Evolutionary conservation across 2,329 filamentous ascomycete genomes (phyloP), one percentile per base, ranked within the genome.

Genomic region (Fusarium guadeloupense): DNA sequence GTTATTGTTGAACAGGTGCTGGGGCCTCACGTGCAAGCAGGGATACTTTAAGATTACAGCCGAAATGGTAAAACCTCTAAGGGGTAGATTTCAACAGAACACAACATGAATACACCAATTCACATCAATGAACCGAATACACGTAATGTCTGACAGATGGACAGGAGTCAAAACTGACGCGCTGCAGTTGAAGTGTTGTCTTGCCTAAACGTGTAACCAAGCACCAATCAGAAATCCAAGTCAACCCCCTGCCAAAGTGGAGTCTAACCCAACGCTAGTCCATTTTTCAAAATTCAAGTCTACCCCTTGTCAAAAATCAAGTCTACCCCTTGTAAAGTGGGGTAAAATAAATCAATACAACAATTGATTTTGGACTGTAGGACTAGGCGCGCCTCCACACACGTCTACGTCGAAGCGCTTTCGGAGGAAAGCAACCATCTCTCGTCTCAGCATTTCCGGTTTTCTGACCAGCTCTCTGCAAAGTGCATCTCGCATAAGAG

Each of bases 391-490:
- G n/a, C n/a, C n/a, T n/a, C n/a, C n/a, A n/a, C n/a, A 52, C 9
- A 52, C 21, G 26, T 52, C 48, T 26, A 44, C 39, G 31, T 52
- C 23, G 23, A 44, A 52, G 30, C 42, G 31, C 20, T 44, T n/a
- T 21, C 40, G 40, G 25, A 45, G 39, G 39, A 52, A 52, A 25
- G 33, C 34, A 12, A 26, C 25, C 39, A 52, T 52, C 39, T 52
- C 39, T 23, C 34, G 45, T 23, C 45, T 49, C n/a, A 49, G 35
- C 21, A 49, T 49, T n/a, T 49, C 45, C n/a, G 45, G 45, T 20
- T 49, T 33, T 33, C 19, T 33, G 17, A 40, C 45, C 17, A 49
- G 25, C 28, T 40, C 21, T 34, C 45, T 40, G 21, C 34, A 49
- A 19, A 49, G 28, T 41, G 35, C 16, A 39, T 49, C 34, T 30